phyloP scores from a whole-genome alignment of 1,139 yeast species.

The Yamadazyma friedrichii region DNA sequence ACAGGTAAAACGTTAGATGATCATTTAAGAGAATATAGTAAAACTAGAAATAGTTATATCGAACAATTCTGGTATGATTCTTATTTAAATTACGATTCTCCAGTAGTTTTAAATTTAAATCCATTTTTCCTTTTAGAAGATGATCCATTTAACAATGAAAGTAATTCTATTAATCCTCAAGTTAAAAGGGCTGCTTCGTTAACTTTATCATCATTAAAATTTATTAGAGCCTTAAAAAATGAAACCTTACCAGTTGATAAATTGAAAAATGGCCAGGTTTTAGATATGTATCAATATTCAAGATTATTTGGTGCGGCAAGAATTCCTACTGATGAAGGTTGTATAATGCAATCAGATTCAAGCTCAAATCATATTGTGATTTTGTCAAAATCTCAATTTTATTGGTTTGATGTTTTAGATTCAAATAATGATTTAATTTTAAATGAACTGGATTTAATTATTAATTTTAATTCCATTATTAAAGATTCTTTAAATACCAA shows the following conservation, averaged over 20 bases:
- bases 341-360: constrained; percentile 79
- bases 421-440: constrained; percentile 64
- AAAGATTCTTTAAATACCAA: constrained; percentile 66
- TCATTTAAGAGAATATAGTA: constrained; percentile 61
- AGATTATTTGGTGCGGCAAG: constrained; percentile 84
- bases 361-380: constrained; percentile 79
- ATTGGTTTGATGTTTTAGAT: constrained; percentile 91
- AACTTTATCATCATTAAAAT: constrained; percentile 72
- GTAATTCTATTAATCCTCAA: constrained; percentile 56
- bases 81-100: constrained; percentile 81
- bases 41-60: constrained; percentile 70
- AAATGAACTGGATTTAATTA: constrained; percentile 70
- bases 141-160: constrained; percentile 78
- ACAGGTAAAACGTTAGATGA: constrained; percentile 63
- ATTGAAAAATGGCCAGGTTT: constrained; percentile 60
- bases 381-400: constrained; percentile 82
- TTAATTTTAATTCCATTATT: constrained; percentile 73
- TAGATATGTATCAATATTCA: constrained; percentile 89
- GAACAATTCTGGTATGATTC: constrained; percentile 95
- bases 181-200: constrained; percentile 81
- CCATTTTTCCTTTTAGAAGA: constrained; percentile 88
- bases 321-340: constrained; percentile 76
- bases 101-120: constrained; percentile 82
- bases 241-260: constrained; percentile 75
- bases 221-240: constrained; percentile 73